Evolutionary conservation across 106 monocot genomes (phyloP).

Genomic region (Ottelia alismoides): DNA sequence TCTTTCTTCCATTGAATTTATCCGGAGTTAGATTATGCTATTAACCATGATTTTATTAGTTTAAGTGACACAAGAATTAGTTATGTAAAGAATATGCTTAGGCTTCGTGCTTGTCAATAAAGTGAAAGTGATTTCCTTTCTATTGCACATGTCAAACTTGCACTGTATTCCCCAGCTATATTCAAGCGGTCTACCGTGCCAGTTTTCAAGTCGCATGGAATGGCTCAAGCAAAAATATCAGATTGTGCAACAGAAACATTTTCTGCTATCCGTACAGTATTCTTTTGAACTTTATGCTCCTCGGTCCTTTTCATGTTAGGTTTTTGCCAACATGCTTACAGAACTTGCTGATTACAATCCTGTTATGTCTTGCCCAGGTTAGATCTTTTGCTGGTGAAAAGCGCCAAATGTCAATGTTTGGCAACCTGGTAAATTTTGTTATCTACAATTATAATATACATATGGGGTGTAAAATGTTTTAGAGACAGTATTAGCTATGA

Average conservation of each 20-base stretch:
- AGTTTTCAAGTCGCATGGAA: constrained; percentile 80
- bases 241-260: constrained; percentile 96
- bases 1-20: too few relatives aligned
- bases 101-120: too few relatives aligned
- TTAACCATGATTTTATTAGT: too few relatives aligned
- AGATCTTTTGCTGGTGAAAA: constrained; percentile 96
- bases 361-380: constrained; percentile 35
- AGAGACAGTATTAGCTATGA: too few relatives aligned
- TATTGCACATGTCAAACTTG: too few relatives aligned
- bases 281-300: constrained; percentile 10
- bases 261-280: constrained; percentile 93
- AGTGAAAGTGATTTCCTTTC: too few relatives aligned
- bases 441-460: not conserved
- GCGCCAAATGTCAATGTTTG: constrained; percentile 79
- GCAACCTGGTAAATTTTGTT: constrained; percentile 52
- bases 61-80: too few relatives aligned
- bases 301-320: not conserved
- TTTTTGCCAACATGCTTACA: too few relatives aligned
- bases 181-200: constrained; percentile 92
- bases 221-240: constrained; percentile 79
- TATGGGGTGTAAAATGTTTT: too few relatives aligned
- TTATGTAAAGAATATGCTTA: too few relatives aligned
- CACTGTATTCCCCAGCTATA: too few relatives aligned
- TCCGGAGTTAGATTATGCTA: too few relatives aligned
- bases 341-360: not conserved